A percentile compares a stretch with the other conserved stretches of the same genome.
phyloP scores from a whole-genome alignment of 1,284 basidiomycete species.

The Pseudozyma thailandica region DNA sequence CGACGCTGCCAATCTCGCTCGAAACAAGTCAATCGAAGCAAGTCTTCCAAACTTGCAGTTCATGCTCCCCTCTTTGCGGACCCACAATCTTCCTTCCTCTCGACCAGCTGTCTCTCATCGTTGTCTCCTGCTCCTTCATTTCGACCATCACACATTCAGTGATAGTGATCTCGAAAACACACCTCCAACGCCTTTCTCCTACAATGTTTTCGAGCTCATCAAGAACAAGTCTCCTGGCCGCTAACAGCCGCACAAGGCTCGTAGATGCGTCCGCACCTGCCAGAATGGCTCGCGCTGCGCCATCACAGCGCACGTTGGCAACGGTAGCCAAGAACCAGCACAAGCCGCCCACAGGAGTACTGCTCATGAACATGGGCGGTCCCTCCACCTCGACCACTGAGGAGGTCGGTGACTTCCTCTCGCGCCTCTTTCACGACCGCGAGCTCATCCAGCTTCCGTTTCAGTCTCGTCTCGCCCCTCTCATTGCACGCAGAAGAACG shows the following conservation, averaged over 20 bases:
- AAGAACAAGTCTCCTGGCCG: slow-evolving; percentile 17
- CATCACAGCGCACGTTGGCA: slow-evolving; percentile 28
- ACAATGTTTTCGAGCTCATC: slow-evolving; percentile 27
- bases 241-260: slow-evolving; percentile 17
- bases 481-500: slow-evolving; percentile 89
- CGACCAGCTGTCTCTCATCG: neutral
- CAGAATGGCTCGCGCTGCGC: slow-evolving; percentile 12
- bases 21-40: slow-evolving; percentile 1
- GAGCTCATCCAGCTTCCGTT: slow-evolving; percentile 94
- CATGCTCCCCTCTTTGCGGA: neutral
- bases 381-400: slow-evolving; percentile 76
- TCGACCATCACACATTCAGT: too few species aligned
- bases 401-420: slow-evolving; percentile 77
- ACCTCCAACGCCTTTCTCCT: neutral
- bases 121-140: neutral
- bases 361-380: slow-evolving; percentile 99
- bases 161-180: neutral
- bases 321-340: slow-evolving; percentile 17
- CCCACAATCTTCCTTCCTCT: neutral
- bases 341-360: slow-evolving; percentile 75
- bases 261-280: slow-evolving; percentile 2
- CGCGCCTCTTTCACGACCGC: slow-evolving; percentile 90
- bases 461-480: slow-evolving; percentile 85
- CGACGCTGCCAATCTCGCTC: slow-evolving; percentile 1
- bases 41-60: slow-evolving; percentile 4